Evolutionary conservation across 1,284 basidiomycete genomes (phyloP), one percentile per base, ranked within the genome.

Genomic region (Uromyces viciae-fabae): DNA sequence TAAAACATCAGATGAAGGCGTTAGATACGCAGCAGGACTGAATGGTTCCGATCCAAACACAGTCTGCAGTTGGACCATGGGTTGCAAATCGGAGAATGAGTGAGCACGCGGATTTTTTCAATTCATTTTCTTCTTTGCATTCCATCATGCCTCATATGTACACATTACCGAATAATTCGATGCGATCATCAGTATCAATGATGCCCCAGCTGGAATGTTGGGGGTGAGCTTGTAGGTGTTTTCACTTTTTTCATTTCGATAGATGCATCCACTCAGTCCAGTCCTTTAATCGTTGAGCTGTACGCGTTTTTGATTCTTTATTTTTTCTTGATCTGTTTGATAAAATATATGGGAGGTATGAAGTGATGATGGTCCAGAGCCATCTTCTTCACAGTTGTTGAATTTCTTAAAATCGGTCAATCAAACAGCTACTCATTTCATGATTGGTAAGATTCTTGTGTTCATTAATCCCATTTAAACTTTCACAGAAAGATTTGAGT

Each of bases 341-440:
- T 49, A 11, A 49, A 49, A 49, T 49, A 49, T 22, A n/a, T n/a
- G 28, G 28, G 25, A 1, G 36, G 19, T 58, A 46, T 54, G 22
- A 42, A 80, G 77, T 80, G 77, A 80, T 56, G 77, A 80, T 60
- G 77, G 77, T 19, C 77, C 77, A 42, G 64, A 80, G 49, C 66
- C 38, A 36, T 66, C 64, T 28, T 88, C 88, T 0, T 84, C 86
- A 28, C 81, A 81, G 54, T 87, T 91, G 25, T 89, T 90, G 84
- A 76, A 86, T 14, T 93, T 92, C 85, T 87, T 94, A 72, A 82
- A 88, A 82, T 76, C 87, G 22, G 88, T 93, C 81, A 89, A 90
- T 77, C 85, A 90, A 81, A 88, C 85, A 14, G 89, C 90, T 1
- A 94, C 93, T 0, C 93, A 94, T 85, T 94, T 94, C 85, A 89